Conservation (phyloP, 2,329 filamentous ascomycete species). For the Colletotrichum lentis region DNA sequence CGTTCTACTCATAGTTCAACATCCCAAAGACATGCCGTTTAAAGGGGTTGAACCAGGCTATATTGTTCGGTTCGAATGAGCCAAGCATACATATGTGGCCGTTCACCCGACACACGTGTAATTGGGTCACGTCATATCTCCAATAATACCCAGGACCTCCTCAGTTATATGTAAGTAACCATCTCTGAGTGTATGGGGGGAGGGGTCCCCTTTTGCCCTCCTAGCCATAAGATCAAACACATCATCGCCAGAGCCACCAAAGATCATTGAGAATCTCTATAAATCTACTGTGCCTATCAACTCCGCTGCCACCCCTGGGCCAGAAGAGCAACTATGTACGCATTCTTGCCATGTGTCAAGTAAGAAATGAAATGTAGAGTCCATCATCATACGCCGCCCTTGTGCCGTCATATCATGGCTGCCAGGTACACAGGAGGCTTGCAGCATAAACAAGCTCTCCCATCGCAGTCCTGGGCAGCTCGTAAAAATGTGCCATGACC, state of each 20-base stretch:
- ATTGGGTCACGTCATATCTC: not conserved
- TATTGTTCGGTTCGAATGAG: no score
- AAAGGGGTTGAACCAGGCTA: no score
- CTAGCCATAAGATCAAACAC: not conserved
- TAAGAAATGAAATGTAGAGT: not conserved
- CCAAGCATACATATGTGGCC: no score
- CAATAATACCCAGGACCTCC: not conserved
- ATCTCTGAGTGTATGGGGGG: not conserved
- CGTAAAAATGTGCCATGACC: not conserved
- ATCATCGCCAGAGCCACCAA: not conserved
- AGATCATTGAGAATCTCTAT: not conserved
- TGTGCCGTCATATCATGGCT: constrained; percentile 28
- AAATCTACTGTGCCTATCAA: constrained; percentile 14
- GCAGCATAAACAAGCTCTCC: not conserved
- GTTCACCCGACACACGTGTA: not conserved
- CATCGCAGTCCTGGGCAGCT: not conserved
- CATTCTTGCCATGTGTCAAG: constrained; percentile 7
- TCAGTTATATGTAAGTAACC: not conserved
- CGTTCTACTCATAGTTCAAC: no score
- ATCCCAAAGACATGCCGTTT: no score
- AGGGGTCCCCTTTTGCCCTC: not conserved
- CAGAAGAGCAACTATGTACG: constrained; percentile 14
- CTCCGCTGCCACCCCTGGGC: constrained; percentile 6
- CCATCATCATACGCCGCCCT: constrained; percentile 31
- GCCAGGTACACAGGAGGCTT: not conserved